Conservation (phyloP, 306 rosid species). For the Datisca glomerata region DNA sequence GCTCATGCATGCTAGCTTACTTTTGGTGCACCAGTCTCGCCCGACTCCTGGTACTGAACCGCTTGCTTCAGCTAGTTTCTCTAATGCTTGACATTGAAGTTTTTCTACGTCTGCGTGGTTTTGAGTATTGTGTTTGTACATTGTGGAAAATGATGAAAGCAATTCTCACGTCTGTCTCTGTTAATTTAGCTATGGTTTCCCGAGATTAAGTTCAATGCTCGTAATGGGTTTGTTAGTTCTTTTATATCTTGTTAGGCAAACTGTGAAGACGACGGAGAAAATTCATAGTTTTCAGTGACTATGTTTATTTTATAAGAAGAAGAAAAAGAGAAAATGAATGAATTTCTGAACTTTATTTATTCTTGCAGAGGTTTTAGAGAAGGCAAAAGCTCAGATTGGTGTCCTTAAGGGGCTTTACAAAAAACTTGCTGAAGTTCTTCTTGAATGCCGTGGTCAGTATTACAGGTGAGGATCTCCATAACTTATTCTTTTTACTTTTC, state of each 20-base stretch:
- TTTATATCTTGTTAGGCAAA: too few species aligned
- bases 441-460: conserved; percentile 50
- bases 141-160: background rate
- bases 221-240: too few species aligned
- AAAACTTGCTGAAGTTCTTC: conserved; percentile 54
- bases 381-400: conserved; percentile 51
- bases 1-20: conserved; percentile 57
- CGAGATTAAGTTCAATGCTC: too few species aligned
- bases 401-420: conserved; percentile 63
- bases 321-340: background rate
- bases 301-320: too few species aligned
- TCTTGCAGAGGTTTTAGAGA: conserved; percentile 67
- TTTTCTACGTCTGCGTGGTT: background rate
- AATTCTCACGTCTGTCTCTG: background rate
- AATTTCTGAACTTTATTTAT: too few species aligned
- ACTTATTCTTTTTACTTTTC: background rate
- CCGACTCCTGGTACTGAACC: conserved; percentile 51
- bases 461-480: conserved; percentile 33
- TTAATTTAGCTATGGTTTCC: too few species aligned
- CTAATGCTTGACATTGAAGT: conserved; percentile 1
- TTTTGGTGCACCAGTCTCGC: conserved; percentile 82
- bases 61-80: background rate
- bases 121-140: background rate
- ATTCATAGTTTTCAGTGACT: too few species aligned
- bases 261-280: too few species aligned